Conservation (phyloP, 2,329 filamentous ascomycete genomes). For the Hymenoscyphus scutula region DNA sequence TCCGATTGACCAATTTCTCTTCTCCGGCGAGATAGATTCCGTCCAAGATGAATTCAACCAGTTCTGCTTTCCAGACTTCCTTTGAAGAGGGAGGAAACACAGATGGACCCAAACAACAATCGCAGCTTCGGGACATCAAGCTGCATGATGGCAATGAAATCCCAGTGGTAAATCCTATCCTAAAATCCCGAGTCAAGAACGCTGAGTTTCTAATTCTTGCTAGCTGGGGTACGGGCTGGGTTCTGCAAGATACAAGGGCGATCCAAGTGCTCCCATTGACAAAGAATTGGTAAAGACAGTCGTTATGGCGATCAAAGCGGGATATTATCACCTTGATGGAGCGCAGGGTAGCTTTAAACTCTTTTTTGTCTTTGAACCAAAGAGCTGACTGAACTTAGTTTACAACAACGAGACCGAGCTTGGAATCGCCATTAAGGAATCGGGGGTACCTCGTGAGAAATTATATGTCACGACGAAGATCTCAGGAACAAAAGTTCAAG, state of each 20-base stretch:
- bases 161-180: slow-evolving; percentile 54
- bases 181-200: neutral
- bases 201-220: slow-evolving; percentile 41
- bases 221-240: slow-evolving; percentile 72
- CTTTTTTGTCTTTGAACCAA: neutral
- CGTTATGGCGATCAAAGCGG: slow-evolving; percentile 64
- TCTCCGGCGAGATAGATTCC: neutral
- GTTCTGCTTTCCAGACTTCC: slow-evolving; percentile 36
- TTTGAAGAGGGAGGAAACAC: slow-evolving; percentile 41
- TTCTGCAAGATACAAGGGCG: slow-evolving; percentile 60
- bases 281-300: slow-evolving; percentile 49
- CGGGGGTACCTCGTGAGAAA: slow-evolving; percentile 61
- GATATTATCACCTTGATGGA: slow-evolving; percentile 71
- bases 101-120: slow-evolving; percentile 71
- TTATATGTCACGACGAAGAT: slow-evolving; percentile 68
- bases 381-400: slow-evolving; percentile 37
- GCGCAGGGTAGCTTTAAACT: slow-evolving; percentile 57
- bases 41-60: slow-evolving; percentile 44
- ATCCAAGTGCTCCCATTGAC: slow-evolving; percentile 45
- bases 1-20: neutral
- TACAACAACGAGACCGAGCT: slow-evolving; percentile 69
- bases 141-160: slow-evolving; percentile 73
- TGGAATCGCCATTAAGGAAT: slow-evolving; percentile 66
- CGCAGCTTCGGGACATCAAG: slow-evolving; percentile 57
- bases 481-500: slow-evolving; percentile 35